phyloP scores from a whole-genome alignment of 495 filamentous ascomycete species.

The Xylaria venustula region DNA sequence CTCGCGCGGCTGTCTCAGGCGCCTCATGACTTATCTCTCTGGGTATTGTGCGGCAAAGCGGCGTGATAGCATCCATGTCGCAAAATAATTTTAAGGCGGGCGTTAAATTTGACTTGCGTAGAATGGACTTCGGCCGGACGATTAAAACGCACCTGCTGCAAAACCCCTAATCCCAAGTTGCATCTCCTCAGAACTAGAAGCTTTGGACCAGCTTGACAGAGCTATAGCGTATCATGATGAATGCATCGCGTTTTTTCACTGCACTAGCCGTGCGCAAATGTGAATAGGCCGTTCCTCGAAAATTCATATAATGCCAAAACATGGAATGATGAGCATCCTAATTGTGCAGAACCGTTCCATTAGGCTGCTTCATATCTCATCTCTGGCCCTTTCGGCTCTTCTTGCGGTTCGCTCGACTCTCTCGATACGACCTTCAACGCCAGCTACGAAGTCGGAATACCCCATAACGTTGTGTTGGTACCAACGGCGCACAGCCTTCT shows the following conservation, averaged over 20 bases:
- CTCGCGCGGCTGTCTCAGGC: neutral
- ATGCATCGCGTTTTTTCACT: neutral
- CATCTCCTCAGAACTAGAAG: neutral
- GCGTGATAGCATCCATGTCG: neutral
- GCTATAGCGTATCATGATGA: neutral
- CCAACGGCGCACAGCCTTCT: slow-evolving; percentile 71
- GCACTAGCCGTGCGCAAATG: neutral
- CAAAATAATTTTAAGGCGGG: neutral
- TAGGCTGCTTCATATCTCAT: slow-evolving; percentile 24
- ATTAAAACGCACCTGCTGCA: neutral
- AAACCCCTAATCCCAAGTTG: neutral
- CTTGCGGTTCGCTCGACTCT: slow-evolving; percentile 64
- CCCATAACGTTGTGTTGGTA: slow-evolving; percentile 71
- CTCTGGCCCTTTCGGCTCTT: slow-evolving; percentile 49
- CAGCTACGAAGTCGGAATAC: slow-evolving; percentile 68
- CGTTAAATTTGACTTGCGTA: neutral
- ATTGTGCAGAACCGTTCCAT: neutral
- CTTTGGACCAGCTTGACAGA: neutral
- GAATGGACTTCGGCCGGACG: neutral
- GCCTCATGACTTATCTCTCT: neutral
- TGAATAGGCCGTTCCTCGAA: too few species aligned
- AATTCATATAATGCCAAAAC: too few species aligned
- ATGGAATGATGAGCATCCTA: too few species aligned
- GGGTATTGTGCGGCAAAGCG: neutral
- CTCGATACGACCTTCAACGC: slow-evolving; percentile 68